Evolutionary conservation across 306 rosid species (phyloP).

Genomic region (Pterocarpus macrocarpus): DNA sequence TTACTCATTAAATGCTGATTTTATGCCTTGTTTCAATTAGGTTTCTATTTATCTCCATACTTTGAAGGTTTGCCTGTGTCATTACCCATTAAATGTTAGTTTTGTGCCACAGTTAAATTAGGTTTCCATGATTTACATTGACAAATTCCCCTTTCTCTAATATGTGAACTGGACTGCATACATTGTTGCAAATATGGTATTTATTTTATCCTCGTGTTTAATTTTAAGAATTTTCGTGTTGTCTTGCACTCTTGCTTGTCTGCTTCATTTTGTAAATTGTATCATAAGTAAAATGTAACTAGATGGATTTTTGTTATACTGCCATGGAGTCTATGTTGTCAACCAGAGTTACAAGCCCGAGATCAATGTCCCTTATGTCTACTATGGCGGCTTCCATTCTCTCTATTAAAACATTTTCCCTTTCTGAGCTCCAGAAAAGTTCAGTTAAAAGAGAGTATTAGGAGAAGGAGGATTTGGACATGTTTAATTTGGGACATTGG

Average conservation of each 20-base stretch:
- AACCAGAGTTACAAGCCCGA: slow-evolving; percentile 83
- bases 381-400: slow-evolving; percentile 83
- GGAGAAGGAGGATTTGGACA: slow-evolving; percentile 99
- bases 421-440: slow-evolving; percentile 85
- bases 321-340: slow-evolving; percentile 83
- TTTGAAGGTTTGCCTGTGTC: not conserved
- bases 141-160: slow-evolving; percentile 11
- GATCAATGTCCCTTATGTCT: slow-evolving; percentile 84
- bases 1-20: slow-evolving; percentile 24
- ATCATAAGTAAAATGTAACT: slow-evolving; percentile 27
- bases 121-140: slow-evolving; percentile 3
- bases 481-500: slow-evolving; percentile 81
- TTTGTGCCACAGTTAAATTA: slow-evolving; percentile 37
- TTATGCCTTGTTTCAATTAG: slow-evolving; percentile 35
- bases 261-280: slow-evolving; percentile 12
- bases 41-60: not conserved
- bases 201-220: slow-evolving; percentile 6
- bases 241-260: slow-evolving; percentile 2
- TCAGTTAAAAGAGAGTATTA: slow-evolving; percentile 77
- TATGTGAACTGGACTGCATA: not conserved
- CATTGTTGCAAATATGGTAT: slow-evolving; percentile 1
- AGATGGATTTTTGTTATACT: slow-evolving; percentile 48
- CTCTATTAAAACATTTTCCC: slow-evolving; percentile 82
- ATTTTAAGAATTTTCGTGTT: not conserved
- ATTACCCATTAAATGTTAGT: slow-evolving; percentile 21